A percentile compares a stretch with the other conserved stretches of the same genome.
Conservation (phyloP, 352 stramenopile genomes). For the Phytopythium chamaehyphon region DNA sequence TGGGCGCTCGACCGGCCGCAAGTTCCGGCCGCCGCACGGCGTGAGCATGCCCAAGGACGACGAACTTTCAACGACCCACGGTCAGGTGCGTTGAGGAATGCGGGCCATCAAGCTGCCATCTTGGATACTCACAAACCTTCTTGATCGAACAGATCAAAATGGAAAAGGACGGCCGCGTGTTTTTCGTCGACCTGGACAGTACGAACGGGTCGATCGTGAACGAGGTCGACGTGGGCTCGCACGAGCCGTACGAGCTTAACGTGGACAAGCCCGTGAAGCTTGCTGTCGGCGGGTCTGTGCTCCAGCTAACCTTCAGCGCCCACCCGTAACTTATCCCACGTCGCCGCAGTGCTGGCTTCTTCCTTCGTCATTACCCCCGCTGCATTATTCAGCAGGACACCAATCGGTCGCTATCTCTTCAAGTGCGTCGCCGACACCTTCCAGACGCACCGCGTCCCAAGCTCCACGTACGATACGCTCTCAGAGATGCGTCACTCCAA, state of each 20-base stretch:
- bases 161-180: slow-evolving; percentile 49
- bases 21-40: slow-evolving; percentile 66
- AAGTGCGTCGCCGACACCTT: too few species aligned
- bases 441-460: too few species aligned
- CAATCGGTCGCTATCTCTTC: too few species aligned
- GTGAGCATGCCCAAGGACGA: slow-evolving; percentile 76
- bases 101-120: neutral
- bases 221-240: slow-evolving; percentile 35
- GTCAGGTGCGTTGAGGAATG: slow-evolving; percentile 30
- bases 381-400: too few species aligned
- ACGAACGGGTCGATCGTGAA: slow-evolving; percentile 80
- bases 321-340: slow-evolving; percentile 20
- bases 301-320: slow-evolving; percentile 50
- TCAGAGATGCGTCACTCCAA: slow-evolving; percentile 8
- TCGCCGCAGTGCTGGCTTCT: too few species aligned
- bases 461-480: too few species aligned
- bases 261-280: slow-evolving; percentile 40
- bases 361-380: neutral
- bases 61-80: slow-evolving; percentile 82
- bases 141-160: slow-evolving; percentile 43
- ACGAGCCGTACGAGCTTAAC: slow-evolving; percentile 45
- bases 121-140: too few species aligned
- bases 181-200: slow-evolving; percentile 77
- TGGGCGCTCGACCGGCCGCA: slow-evolving; percentile 73
- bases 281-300: slow-evolving; percentile 45